Base-by-base conservation (phyloP, 371 early-diverging fungal species). In the Mucor irregularis region DNA sequence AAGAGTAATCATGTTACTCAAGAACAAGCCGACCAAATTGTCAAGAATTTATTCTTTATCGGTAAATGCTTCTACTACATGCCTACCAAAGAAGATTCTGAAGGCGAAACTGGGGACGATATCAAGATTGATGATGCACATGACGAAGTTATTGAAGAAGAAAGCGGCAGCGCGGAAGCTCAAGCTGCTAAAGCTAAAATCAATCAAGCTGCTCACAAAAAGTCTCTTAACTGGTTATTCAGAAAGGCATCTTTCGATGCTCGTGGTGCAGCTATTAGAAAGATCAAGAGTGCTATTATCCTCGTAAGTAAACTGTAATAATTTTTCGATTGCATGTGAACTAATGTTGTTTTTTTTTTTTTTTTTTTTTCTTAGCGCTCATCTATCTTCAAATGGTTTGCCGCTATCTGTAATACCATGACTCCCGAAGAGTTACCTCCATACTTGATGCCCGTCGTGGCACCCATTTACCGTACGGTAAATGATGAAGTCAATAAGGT, bases 11-110 rank as follows among this genome's bases (percentile, higher is more conserved):
- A 80, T 57, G 49, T 95, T 30, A 76, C 90, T 19, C 80, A 84
- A 35, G 95, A 94, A 14, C 82, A 91, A 35, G 94, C 91, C 2
- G 89, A 82, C 55, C 96, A 97, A 69, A 69, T 90, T 38, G 91
- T 95, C 17, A 96, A 96, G 83, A 97, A 98, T 67, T 57, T 97
- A 64, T 89, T 92, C 69, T 98, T 94, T 70, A 71, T 96, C 34
- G 91, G 88, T 53, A 91, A 89, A 63, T 85, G 88, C 60, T 82
- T 96, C 53, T 80, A 72, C 37, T 66, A 74, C 30, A 62, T 77
- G 44, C 40, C 78, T 8, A 58, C 71, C 4, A 73, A 70, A 6
- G 79, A 74, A n/a, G 84, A 85, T 19, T 65, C 19, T 1, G 66
- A 74, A 0, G 67, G 58, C 5, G 71, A 57, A 14, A 57, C 44